phyloP scores from a whole-genome alignment of 176 grass and related monocot genomes.

The Tillandsia leiboldiana region DNA sequence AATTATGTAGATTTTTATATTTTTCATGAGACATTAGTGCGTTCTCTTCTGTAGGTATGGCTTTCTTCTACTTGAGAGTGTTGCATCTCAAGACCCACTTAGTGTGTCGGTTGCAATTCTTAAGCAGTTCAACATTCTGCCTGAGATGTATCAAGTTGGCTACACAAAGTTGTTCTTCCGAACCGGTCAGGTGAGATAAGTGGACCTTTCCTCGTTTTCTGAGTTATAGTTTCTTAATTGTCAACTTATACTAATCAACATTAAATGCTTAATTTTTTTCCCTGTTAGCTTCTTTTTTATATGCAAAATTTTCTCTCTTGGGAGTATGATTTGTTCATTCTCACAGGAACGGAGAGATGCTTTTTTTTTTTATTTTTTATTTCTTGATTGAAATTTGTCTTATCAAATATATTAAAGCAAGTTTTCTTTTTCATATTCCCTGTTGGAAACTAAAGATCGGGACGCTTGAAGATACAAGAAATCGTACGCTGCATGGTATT shows the following conservation, averaged over 20 bases:
- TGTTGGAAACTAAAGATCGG: conserved; percentile 54
- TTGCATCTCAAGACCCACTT: conserved; percentile 83
- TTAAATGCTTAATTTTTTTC: background rate
- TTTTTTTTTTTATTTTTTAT: conserved; percentile 7
- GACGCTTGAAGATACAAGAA: conserved; percentile 91
- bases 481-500: conserved; percentile 83
- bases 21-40: conserved; percentile 10
- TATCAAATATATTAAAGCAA: conserved; percentile 5
- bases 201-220: conserved; percentile 9
- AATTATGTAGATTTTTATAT: conserved; percentile 8
- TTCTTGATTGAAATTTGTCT: background rate
- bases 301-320: background rate
- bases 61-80: conserved; percentile 87
- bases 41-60: conserved; percentile 55
- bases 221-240: background rate
- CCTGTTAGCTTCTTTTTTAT: background rate
- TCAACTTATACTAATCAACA: background rate
- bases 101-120: conserved; percentile 97
- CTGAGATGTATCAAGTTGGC: conserved; percentile 99
- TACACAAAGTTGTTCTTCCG: conserved; percentile 98
- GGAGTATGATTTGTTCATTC: background rate
- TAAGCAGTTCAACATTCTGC: conserved; percentile 90
- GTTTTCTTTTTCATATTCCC: conserved; percentile 17
- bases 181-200: conserved; percentile 74
- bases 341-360: background rate